Conservation (phyloP, 2,329 filamentous ascomycete genomes). For the Hypoxylon sp. region DNA sequence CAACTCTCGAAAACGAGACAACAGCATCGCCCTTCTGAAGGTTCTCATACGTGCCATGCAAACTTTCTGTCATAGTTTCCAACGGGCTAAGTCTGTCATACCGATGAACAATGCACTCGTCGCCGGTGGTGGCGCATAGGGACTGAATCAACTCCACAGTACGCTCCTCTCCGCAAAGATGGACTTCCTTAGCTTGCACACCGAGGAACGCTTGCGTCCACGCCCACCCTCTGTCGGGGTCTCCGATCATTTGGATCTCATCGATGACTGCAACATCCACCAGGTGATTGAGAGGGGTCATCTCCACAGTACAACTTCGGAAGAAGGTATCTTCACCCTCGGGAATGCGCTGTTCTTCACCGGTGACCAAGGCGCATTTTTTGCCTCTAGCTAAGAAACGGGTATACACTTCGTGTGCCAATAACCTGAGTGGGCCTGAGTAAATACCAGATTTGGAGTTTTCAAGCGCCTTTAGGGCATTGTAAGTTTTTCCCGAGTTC, state of each 20-base stretch:
- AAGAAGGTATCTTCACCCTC: constrained; percentile 72
- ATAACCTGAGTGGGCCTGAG: constrained; percentile 86
- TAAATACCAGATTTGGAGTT: constrained; percentile 84
- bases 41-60: constrained; percentile 74
- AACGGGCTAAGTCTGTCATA: constrained; percentile 89
- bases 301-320: constrained; percentile 94
- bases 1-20: constrained; percentile 86
- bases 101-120: constrained; percentile 83
- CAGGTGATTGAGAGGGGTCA: constrained; percentile 70
- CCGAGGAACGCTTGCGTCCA: constrained; percentile 95
- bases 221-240: constrained; percentile 85
- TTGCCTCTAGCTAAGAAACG: constrained; percentile 84
- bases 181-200: constrained; percentile 87
- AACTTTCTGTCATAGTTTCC: constrained; percentile 72
- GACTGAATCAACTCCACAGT: constrained; percentile 83
- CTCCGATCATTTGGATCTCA: constrained; percentile 97
- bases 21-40: constrained; percentile 92
- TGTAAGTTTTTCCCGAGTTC: constrained; percentile 98
- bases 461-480: constrained; percentile 88
- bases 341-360: constrained; percentile 86
- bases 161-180: constrained; percentile 92
- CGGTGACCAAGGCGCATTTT: constrained; percentile 85
- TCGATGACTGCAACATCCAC: constrained; percentile 96
- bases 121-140: constrained; percentile 83
- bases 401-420: constrained; percentile 96